Conservation (phyloP, 1,284 basidiomycete species). For the Rhodotorula sp. region DNA sequence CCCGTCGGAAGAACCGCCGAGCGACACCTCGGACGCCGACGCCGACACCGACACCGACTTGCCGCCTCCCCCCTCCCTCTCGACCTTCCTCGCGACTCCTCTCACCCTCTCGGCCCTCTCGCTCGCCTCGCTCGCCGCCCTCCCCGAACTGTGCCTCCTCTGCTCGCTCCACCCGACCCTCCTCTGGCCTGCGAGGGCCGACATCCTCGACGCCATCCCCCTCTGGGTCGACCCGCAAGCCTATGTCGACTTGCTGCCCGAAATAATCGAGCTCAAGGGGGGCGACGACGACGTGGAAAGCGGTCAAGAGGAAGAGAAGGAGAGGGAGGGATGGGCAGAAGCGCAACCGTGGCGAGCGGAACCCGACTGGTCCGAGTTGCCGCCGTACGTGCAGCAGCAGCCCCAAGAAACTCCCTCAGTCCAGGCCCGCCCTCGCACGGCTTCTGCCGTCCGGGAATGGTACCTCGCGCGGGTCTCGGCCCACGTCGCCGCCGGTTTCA, state of each 20-base stretch:
- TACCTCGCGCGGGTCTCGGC: constrained; percentile 62
- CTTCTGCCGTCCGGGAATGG: constrained; percentile 64
- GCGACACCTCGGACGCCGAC: constrained; percentile 5
- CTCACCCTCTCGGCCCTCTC: constrained; percentile 62
- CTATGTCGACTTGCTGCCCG: constrained; percentile 65
- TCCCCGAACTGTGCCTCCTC: constrained; percentile 62
- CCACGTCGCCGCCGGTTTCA: constrained; percentile 69
- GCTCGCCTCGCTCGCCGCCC: constrained; percentile 64
- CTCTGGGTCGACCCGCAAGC: constrained; percentile 65
- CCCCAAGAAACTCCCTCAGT: neutral
- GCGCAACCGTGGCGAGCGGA: constrained; percentile 18
- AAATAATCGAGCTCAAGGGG: constrained; percentile 29
- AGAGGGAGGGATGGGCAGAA: constrained; percentile 55
- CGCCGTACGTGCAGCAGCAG: neutral
- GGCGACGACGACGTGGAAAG: constrained; percentile 49
- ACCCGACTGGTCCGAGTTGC: constrained; percentile 26
- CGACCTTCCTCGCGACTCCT: constrained; percentile 63
- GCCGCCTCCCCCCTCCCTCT: constrained; percentile 56
- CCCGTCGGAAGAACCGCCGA: neutral
- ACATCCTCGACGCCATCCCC: constrained; percentile 70
- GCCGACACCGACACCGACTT: neutral
- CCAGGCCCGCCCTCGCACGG: constrained; percentile 32
- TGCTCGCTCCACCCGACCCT: constrained; percentile 58
- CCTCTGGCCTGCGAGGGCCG: constrained; percentile 69
- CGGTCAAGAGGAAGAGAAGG: neutral